phyloP scores from a whole-genome alignment of 2,329 filamentous ascomycete genomes.

The Venturia nashicola region DNA sequence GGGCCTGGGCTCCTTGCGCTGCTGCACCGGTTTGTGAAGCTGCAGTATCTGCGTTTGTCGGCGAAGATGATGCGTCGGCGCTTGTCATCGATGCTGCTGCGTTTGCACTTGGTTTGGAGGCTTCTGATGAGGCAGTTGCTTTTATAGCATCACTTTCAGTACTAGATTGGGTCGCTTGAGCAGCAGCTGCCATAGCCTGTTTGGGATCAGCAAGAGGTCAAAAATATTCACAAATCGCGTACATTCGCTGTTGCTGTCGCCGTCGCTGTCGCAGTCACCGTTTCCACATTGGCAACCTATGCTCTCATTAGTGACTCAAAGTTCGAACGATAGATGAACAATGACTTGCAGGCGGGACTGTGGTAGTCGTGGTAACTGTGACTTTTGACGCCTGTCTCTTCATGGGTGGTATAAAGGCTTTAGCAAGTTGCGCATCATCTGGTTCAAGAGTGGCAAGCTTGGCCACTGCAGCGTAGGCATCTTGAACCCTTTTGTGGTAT shows the following conservation, averaged over 20 bases:
- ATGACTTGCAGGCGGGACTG: neutral
- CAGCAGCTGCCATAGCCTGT: neutral
- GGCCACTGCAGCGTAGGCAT: neutral
- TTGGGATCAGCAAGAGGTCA: neutral
- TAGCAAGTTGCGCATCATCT: neutral
- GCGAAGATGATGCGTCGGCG: neutral
- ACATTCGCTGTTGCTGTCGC: neutral
- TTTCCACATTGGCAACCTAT: slow-evolving; percentile 3
- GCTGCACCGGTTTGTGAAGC: neutral
- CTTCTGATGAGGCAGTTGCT: too few relatives aligned
- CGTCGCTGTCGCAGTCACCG: neutral
- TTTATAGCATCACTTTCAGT: neutral
- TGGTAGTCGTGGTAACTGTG: slow-evolving; percentile 2
- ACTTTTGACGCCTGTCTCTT: neutral
- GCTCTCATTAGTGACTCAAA: neutral
- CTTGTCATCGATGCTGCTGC: neutral
- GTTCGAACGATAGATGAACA: neutral
- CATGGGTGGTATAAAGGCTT: neutral
- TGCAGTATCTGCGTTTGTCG: neutral
- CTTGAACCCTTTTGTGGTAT: neutral
- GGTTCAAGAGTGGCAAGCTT: neutral
- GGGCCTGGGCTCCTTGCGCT: neutral
- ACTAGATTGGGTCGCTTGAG: neutral
- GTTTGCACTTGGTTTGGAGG: neutral
- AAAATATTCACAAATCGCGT: neutral